These are phyloP conservation scores for Fraxinus velutina DNA, from an alignment of 305 asterid genomes.

Conservation along the genomic window DNA sequence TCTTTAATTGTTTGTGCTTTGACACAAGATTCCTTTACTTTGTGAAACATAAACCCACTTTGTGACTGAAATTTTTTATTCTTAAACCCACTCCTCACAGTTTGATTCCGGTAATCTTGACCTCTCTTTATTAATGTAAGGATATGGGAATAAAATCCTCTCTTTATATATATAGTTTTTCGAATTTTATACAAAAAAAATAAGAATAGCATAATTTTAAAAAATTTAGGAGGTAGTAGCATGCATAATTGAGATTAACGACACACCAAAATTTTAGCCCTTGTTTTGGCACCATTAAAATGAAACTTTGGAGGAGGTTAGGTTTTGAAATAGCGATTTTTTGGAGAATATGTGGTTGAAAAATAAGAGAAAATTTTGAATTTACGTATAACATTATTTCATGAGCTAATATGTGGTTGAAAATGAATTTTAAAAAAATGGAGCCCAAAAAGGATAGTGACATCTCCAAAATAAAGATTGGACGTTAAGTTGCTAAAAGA, in stretches of 20 bases:
- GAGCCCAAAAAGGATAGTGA: not conserved
- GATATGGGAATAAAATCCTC: not conserved
- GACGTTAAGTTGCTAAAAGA: not conserved
- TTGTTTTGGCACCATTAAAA: not conserved
- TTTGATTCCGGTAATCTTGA: not conserved
- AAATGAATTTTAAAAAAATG: no score
- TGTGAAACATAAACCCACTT: not conserved
- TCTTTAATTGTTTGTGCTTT: not conserved
- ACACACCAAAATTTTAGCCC: not conserved
- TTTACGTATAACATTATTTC: no score
- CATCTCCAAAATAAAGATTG: not conserved
- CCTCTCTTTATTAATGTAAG: not conserved
- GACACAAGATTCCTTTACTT: not conserved
- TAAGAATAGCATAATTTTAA: not conserved
- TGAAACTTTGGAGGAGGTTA: not conserved
- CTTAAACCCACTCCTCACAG: not conserved
- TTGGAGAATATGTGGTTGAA: no score
- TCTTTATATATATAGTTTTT: not conserved
- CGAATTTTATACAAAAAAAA: no score
- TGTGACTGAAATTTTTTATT: not conserved
- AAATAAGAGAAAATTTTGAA: no score
- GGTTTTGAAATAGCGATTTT: not conserved
- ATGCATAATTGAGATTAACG: not conserved
- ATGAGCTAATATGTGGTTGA: no score
- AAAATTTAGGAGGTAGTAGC: not conserved